Evolutionary conservation across 1,284 basidiomycete species (phyloP), one percentile per base, ranked within the genome.

Genomic region (Trichosporon coremiiforme): DNA sequence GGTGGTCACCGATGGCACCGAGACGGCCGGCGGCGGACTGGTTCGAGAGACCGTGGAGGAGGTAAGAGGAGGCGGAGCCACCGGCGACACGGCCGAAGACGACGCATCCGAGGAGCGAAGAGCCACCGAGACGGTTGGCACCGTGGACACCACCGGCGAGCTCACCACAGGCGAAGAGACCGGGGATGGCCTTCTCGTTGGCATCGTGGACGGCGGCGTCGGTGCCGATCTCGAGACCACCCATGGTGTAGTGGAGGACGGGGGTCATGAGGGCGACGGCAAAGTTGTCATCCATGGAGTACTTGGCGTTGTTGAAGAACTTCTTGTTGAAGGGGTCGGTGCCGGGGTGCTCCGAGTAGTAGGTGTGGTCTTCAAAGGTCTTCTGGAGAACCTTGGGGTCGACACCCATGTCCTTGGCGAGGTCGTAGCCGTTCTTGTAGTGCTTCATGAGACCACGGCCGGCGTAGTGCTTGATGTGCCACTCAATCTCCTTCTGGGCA

Each of bases 121-220:
- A 92, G 68, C 94, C 94, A 77, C 94, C 94, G 47, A 97, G 88
- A 82, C 94, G 91, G 86, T 96, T 98, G 73, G 96, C 96, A 79
- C 95, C 96, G 84, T 98, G 96, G 15, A 98, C 96, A 86, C 96
- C 95, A 83, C 96, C 96, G 60, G 94, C 96, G 64, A 98, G 90
- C 85, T 99, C 96, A 82, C 96, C 96, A 57, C 92, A 89, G 31
- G 95, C 95, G 80, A 92, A 98, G 60, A 98, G 89, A 80, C 95
- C 95, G 20, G 89, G 85, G 72, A 98, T 91, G 50, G 92, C 89
- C 83, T 91, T 91, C 76, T 90, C 90, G 50, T 86, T 83, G 66
- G 85, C 87, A 82, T 87, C 89, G 75, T 97, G 82, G 33, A 99
- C 94, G 66, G 91, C 90, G 20, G 92, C 90, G 81, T 93, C 89